Percentiles rank a stretch among this genome's conserved stretches.
Conservation (phyloP, 2,329 filamentous ascomycete species). For the Trichoderma atrobrunneum region DNA sequence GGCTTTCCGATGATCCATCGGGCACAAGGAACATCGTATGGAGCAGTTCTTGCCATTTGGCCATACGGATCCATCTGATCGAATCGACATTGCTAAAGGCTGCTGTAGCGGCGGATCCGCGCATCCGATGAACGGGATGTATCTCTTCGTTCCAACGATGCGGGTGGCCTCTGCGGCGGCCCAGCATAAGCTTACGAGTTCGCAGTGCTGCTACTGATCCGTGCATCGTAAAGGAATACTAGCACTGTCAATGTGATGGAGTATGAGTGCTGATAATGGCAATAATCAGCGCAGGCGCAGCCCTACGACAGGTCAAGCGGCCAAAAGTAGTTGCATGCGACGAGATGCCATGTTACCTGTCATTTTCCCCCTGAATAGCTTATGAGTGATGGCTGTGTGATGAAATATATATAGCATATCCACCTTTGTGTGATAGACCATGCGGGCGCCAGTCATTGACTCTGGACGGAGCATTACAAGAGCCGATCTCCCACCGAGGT, state of each 20-base stretch:
- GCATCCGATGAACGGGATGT: not conserved
- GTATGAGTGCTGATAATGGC: not conserved
- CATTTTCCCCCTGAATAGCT: not conserved
- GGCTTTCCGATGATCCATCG: not conserved
- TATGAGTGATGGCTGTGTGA: not conserved
- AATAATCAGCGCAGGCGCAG: constrained; percentile 2
- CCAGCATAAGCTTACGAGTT: constrained; percentile 5
- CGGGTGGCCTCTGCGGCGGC: not conserved
- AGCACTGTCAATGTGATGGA: not conserved
- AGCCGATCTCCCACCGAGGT: not conserved
- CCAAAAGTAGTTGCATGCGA: not conserved
- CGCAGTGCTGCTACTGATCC: not conserved
- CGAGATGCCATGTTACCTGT: constrained; percentile 4
- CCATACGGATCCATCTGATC: not conserved
- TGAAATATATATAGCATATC: not conserved
- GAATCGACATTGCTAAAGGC: not conserved
- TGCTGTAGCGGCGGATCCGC: not conserved
- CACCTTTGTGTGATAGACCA: not conserved
- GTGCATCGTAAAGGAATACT: not conserved
- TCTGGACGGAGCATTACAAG: not conserved
- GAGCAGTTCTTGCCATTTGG: not conserved
- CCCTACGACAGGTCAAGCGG: not conserved
- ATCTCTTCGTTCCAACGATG: not conserved
- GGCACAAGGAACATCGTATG: not conserved
- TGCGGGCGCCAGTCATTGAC: not conserved